Conservation (phyloP, 306 rosid species). For the Cicer chorassanicum region DNA sequence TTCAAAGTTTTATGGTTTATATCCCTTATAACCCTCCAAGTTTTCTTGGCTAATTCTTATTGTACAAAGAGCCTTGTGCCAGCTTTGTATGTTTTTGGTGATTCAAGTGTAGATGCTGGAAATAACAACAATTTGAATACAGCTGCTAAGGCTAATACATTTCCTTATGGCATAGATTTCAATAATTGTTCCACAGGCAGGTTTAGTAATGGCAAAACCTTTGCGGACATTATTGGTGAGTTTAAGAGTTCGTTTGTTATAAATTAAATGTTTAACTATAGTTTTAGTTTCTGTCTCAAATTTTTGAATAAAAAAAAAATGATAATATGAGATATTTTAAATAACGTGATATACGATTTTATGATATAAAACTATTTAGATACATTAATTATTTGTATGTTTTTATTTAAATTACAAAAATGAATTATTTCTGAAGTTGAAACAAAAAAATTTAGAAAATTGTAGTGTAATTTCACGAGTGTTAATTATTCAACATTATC, state of each 20-base stretch:
- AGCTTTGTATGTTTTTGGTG: constrained; percentile 36
- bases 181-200: constrained; percentile 3
- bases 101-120: constrained; percentile 29
- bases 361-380: no score
- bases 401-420: no score
- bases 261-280: no score
- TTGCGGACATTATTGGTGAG: constrained; percentile 24
- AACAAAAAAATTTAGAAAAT: rapidly evolving
- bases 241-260: neutral
- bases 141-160: neutral
- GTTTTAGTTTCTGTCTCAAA: no score
- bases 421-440: no score
- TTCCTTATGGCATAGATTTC: constrained; percentile 27
- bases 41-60: neutral
- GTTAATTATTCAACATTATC: no score
- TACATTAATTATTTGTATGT: no score
- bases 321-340: no score
- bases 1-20: neutral
- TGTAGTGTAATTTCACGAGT: no score
- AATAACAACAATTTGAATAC: constrained; percentile 31
- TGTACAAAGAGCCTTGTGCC: neutral
- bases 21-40: neutral
- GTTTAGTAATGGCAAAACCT: constrained; percentile 33
- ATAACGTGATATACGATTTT: no score
- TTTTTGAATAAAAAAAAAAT: no score